These are phyloP conservation scores for Alternaria novae-zelandiae DNA, from an alignment of 2,329 filamentous ascomycete species.

Conservation along the genomic window DNA sequence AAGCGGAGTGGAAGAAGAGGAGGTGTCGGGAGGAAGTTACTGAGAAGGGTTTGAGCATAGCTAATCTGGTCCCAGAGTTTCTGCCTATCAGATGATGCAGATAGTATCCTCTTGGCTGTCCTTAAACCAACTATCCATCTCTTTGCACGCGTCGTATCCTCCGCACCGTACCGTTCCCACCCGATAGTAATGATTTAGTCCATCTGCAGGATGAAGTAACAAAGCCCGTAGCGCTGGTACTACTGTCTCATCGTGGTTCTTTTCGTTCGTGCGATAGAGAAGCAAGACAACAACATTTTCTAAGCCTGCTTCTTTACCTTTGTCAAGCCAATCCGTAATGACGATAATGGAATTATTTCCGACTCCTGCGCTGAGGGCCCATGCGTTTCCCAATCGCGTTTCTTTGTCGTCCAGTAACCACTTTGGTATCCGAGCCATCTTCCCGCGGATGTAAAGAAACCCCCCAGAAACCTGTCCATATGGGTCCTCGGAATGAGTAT, in stretches of 20 bases:
- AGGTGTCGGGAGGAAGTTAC: too few species aligned
- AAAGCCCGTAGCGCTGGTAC: neutral
- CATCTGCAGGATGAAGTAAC: neutral
- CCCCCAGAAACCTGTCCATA: neutral
- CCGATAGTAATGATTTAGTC: neutral
- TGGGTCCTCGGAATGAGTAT: rapidly evolving
- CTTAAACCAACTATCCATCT: neutral
- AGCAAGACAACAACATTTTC: neutral
- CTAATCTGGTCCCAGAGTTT: rapidly evolving
- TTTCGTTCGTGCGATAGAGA: rapidly evolving
- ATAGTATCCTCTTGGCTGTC: neutral
- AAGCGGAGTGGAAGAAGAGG: too few species aligned
- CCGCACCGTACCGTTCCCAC: rapidly evolving
- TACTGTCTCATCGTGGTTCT: rapidly evolving
- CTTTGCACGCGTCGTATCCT: rapidly evolving
- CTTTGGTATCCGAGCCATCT: neutral
- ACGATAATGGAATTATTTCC: too few species aligned
- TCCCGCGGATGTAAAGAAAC: neutral
- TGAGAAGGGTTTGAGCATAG: too few species aligned
- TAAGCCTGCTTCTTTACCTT: neutral
- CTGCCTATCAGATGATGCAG: neutral
- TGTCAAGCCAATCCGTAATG: neutral
- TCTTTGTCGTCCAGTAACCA: neutral
- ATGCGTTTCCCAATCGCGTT: too few species aligned
- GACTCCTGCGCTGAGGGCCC: too few species aligned